A percentile compares a stretch with the other conserved stretches of the same genome.
Conservation (phyloP, 495 filamentous ascomycete species). For the Xanthoparmelia taractica region DNA sequence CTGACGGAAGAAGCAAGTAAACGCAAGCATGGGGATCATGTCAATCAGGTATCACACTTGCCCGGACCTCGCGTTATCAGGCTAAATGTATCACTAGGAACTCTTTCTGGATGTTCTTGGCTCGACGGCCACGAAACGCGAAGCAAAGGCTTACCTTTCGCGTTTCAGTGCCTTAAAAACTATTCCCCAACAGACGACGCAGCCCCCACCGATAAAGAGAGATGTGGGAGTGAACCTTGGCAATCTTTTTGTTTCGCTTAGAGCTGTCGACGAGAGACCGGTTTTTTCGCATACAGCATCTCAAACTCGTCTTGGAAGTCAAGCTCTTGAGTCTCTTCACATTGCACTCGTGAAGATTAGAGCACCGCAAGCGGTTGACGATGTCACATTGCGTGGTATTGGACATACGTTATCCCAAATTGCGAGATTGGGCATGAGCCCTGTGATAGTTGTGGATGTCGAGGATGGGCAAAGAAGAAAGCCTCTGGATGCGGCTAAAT, state of each 20-base stretch:
- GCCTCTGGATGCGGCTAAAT: constrained; percentile 33
- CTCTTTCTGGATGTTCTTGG: constrained; percentile 74
- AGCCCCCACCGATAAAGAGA: constrained; percentile 4
- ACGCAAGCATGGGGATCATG: constrained; percentile 13
- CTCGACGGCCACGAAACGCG: constrained; percentile 80
- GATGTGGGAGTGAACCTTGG: constrained; percentile 53
- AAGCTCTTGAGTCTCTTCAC: constrained; percentile 52
- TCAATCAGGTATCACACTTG: constrained; percentile 10
- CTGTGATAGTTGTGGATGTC: constrained; percentile 75
- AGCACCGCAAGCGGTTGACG: constrained; percentile 58
- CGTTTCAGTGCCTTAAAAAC: constrained; percentile 54
- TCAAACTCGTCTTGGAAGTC: constrained; percentile 30
- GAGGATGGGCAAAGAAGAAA: constrained; percentile 25
- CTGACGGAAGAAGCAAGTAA: constrained; percentile 18
- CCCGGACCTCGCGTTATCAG: neutral
- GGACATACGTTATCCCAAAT: constrained; percentile 80
- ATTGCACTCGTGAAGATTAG: constrained; percentile 81
- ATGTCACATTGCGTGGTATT: constrained; percentile 62
- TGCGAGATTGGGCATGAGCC: constrained; percentile 66
- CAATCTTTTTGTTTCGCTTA: constrained; percentile 50
- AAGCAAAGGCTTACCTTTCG: constrained; percentile 80
- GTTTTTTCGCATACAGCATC: constrained; percentile 49
- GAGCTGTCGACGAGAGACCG: constrained; percentile 55
- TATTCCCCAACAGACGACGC: neutral
- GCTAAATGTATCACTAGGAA: constrained; percentile 46